phyloP scores from a whole-genome alignment of 176 grass and related monocot genomes.

The Aegilops speltoides region DNA sequence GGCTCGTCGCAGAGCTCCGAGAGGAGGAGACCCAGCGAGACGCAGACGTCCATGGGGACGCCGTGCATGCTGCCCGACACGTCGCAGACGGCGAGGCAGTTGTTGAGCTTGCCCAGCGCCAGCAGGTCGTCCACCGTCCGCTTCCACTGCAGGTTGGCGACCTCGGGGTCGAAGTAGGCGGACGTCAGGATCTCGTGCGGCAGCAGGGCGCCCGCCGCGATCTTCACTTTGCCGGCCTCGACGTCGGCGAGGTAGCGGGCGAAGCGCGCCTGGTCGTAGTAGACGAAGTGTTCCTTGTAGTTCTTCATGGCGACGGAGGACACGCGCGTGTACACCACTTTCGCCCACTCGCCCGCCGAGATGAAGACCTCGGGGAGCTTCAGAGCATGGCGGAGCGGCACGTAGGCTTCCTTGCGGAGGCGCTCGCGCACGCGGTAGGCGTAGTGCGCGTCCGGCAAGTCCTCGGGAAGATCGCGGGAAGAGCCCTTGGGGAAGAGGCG shows the following conservation, averaged over 20 bases:
- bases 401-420: slow-evolving; percentile 42
- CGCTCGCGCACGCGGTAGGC: slow-evolving; percentile 58
- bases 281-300: slow-evolving; percentile 59
- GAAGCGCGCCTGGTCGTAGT: slow-evolving; percentile 59
- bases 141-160: slow-evolving; percentile 75
- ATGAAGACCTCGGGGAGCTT: slow-evolving; percentile 75
- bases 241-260: slow-evolving; percentile 48
- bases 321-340: slow-evolving; percentile 69
- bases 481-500: slow-evolving; percentile 62
- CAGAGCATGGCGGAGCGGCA: slow-evolving; percentile 50
- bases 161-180: slow-evolving; percentile 10
- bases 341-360: slow-evolving; percentile 42
- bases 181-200: slow-evolving; percentile 63
- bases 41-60: slow-evolving; percentile 62
- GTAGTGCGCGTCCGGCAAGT: slow-evolving; percentile 36
- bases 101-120: slow-evolving; percentile 40
- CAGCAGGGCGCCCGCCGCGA: slow-evolving; percentile 67
- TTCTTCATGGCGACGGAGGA: slow-evolving; percentile 82
- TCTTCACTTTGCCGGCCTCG: slow-evolving; percentile 55
- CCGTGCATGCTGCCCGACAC: slow-evolving; percentile 71
- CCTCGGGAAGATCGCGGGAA: slow-evolving; percentile 17
- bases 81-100: slow-evolving; percentile 78
- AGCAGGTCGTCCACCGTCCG: slow-evolving; percentile 63
- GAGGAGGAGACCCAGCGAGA: slow-evolving; percentile 74
- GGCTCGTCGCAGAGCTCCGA: slow-evolving; percentile 79